Evolutionary conservation across 2,329 filamentous ascomycete genomes (phyloP), one percentile per base, ranked within the genome.

Genomic region (Malbranchea cinnamomea): DNA sequence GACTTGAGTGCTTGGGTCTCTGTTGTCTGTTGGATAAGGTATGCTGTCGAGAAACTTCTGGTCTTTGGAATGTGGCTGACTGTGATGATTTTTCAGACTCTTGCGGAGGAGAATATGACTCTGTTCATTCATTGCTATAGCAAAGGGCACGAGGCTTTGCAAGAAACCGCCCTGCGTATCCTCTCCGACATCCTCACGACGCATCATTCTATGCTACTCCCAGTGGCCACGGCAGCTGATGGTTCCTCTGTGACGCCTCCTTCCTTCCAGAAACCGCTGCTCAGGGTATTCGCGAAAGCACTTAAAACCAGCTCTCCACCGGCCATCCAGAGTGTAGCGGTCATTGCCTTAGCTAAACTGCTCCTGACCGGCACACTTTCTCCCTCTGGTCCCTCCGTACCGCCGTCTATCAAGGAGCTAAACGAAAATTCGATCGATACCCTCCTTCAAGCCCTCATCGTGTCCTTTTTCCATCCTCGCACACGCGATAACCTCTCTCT

Each of bases 51-150:
- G 18, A 22, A 12, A 25, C 11, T 23, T 11, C 26, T 10, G 5
- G 11, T 21, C 13, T n/a, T n/a, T n/a, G n/a, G n/a, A n/a, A 24
- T 23, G 6, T 26, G 31, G n/a, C 20, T 30, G 20, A 14, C 27
- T 26, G 25, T 22, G 28, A 24, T 18, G 4, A 38, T 20, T 26
- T 11, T 19, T 14, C 41, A 74, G 57, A 82, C 83, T 6, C 71
- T 95, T 13, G 89, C 89, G 0, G 78, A 87, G 48, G 84, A 92
- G 52, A 95, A 98, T 50, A 63, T 95, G 39, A 78, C 74, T 0
- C 68, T 98, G 3, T 98, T 98, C 56, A 80, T 94, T 53, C 85
- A 93, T 52, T 94, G 92, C 62, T 94, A 91, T 59, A 79, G 65
- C 54, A 93, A 92, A 59, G 89, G 89, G 1, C 84, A 94, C 47